Base-by-base conservation (phyloP, 1,284 basidiomycete genomes). In the Heterobasidion irregulare region DNA sequence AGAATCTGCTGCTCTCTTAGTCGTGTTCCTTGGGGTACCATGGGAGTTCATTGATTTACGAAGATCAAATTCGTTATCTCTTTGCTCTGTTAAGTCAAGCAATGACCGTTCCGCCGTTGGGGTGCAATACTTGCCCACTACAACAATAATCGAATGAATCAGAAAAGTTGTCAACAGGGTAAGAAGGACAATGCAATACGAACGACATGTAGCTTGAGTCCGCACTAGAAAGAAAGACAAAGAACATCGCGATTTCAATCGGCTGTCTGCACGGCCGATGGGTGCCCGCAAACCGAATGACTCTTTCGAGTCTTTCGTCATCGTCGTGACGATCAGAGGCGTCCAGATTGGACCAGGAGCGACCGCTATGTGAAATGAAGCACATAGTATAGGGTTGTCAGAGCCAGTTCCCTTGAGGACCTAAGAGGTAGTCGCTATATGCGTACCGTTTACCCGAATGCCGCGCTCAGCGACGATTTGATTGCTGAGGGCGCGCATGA, bases 291-390 rank as follows among this genome's bases (percentile, higher is more conserved):
- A 67, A 3, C 76, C 75, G 56, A 80, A 78, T 7, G 63, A 63
- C 61, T 77, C 70, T 53, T 77, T 72, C 0, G 70, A 70, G 26
- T 75, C 70, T 55, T 78, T 67, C 13, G 70, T 69, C 75, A 80
- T 79, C 63, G 16, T 58, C 8, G 43, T 18, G 3, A 19, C 68
- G 64, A 79, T 73, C 2, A 82, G 69, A 1, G 79, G 79, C 2
- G 79, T 82, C 75, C 75, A 79, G 58, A 81, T 75, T 15, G 75
- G 74, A 15, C 79, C 78, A 1, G 78, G 78, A 2, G 77, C 77
- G 50, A 80, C 72, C 18, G 69, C 53, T 54, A 35, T 43, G 32
- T n/a, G 32, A 38, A 13, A 7, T 19, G 32, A 41, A 46, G 19
- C 9, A 12, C 10, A 13, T 50, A 53, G 10, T 32, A 4, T 4